Evolutionary conservation across 1,284 basidiomycete genomes (phyloP), one percentile per base, ranked within the genome.

Genomic region (Puccinia novopanici): DNA sequence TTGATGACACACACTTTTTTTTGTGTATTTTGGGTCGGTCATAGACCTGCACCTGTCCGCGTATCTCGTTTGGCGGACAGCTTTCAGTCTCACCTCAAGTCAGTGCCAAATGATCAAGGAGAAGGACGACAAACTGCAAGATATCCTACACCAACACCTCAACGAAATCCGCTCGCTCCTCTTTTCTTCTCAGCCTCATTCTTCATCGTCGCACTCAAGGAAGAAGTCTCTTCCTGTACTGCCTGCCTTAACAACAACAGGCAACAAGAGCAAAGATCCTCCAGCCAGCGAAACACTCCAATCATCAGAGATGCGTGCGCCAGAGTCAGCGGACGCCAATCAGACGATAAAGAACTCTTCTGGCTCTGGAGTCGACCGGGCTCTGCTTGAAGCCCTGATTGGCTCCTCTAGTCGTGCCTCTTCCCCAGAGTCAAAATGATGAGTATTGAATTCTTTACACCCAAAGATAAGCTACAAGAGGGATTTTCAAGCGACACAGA

Each of bases 121-220:
- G 83, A 88, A 91, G 83, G 94, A 93, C 84, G 93, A 95, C 34
- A 92, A 92, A 83, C 88, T 95, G 24, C 92, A 96, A 77, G 90
- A 92, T 83, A 90, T 94, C 85, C 90, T 99, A 55, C 97, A 99
- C 86, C 89, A 92, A 75, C 92, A 95, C 82, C 91, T 99, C 76
- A 91, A 92, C 82, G 90, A 92, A 54, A 89, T 99, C 15, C 92
- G 92, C 42, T 90, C 90, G 48, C 87, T 98, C 0, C 63, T 75
- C 37, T 34, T 75, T 17, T 57, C 55, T 88, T 2, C 88, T 89
- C 2, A 83, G 82, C 67, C 76, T 80, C 87, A 8, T 85, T 84
- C 57, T 81, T 76, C 10, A n/a, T n/a, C n/a, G 85, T 84, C 61
- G 81, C 78, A 63, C 76, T 79, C 30, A 71, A 42, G 52, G 22